Base-by-base conservation (phyloP, 805 yeast genomes). In the Metschnikowia matae region DNA sequence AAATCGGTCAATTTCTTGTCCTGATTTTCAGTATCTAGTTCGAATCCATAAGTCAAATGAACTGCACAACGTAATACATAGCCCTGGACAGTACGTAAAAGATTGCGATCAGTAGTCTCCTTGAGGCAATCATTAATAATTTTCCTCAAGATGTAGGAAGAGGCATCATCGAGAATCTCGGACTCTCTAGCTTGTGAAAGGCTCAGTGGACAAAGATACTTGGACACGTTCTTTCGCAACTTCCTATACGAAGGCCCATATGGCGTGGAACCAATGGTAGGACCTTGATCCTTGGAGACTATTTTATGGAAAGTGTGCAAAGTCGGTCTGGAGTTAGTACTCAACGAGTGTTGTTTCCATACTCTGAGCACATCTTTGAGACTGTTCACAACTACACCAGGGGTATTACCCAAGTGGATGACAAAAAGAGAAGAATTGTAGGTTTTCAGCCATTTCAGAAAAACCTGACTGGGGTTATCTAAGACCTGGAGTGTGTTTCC, bases 221-320 rank as follows among this genome's bases (percentile, higher is more conserved):
- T 69, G 1, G 82, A 67, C 41, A 82, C 63, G 34, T 72, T 68
- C 59, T 80, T 82, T 58, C 81, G 75, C 60, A 77, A 74, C 44
- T 62, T 65, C 44, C 69, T 64, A 55, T 69, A 83, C 2, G 79
- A 67, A 0, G 62, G 65, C 1, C 84, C 79, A 51, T 70, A 75
- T 1, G 88, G 88, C 0, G 87, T 83, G 1, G 87, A 80, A 0
- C 89, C 89, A 15, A 84, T 71, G 0, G 89, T 84, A 55, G 75
- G 80, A 0, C 85, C 82, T 48, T 77, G 81, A 0, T 79, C 73
- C 21, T 71, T 65, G 0, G 85, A 75, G 40, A 85, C 70, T 2
- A 85, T 72, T 17, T 73, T 68, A 65, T 87, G 94, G 66, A 87
- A 87, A 1, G 90, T 84, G 63, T 79, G 80, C 48, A 78, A 70